Conservation (phyloP, 1,284 basidiomycete genomes). For the Malassezia vespertilionis region DNA sequence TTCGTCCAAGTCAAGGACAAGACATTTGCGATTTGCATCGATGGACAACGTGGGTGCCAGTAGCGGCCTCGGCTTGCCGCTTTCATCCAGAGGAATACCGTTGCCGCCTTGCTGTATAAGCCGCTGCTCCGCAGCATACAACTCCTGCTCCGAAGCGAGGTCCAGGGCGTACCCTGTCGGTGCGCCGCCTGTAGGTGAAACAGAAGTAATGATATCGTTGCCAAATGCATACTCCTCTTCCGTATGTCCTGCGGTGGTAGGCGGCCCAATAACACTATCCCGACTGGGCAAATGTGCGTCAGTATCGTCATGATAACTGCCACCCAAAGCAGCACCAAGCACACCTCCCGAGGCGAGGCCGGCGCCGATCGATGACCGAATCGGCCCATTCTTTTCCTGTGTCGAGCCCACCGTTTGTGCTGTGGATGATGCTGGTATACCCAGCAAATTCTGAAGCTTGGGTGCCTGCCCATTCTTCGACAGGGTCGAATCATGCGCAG, state of each 20-base stretch:
- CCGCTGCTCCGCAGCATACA: conserved; percentile 63
- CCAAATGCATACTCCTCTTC: conserved; percentile 46
- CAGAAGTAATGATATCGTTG: conserved; percentile 49
- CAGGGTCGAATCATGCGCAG: too few species aligned
- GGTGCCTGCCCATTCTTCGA: too few species aligned
- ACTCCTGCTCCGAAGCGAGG: conserved; percentile 51
- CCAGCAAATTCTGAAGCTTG: too few species aligned
- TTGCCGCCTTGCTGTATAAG: conserved; percentile 69
- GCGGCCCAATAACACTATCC: conserved; percentile 2
- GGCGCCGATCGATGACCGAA: too few species aligned
- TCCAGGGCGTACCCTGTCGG: conserved; percentile 19
- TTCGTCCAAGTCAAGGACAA: conserved; percentile 85
- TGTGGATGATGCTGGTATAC: too few species aligned
- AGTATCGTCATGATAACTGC: too few species aligned
- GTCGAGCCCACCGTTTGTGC: too few species aligned
- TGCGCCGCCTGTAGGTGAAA: conserved; percentile 1
- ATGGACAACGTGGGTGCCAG: conserved; percentile 64
- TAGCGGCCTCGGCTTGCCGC: conserved; percentile 72
- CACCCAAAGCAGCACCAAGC: too few species aligned
- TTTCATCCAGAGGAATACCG: conserved; percentile 70
- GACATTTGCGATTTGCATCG: conserved; percentile 73
- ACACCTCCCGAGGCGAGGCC: too few species aligned
- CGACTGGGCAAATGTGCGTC: background rate
- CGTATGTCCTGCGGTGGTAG: conserved; percentile 12
- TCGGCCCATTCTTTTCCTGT: too few species aligned